A percentile compares a stretch with the other conserved stretches of the same genome.
phyloP scores from a whole-genome alignment of 495 filamentous ascomycete genomes.

The Podospora fimiseda region DNA sequence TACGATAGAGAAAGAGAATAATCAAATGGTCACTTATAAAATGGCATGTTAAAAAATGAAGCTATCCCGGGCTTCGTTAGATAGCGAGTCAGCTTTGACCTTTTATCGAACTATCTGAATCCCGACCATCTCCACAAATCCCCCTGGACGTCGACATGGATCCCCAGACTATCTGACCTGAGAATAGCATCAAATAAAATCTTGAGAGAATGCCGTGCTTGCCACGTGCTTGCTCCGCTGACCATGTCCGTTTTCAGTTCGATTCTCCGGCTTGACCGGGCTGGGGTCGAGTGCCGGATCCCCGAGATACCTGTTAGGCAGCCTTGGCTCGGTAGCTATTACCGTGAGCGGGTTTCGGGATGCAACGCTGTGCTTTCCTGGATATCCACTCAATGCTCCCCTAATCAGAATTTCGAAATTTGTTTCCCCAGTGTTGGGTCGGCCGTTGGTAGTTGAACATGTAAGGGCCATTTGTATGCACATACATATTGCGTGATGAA shows the following conservation, averaged over 20 bases:
- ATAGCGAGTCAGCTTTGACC: background rate
- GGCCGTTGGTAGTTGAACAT: too few relatives aligned
- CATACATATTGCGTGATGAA: background rate
- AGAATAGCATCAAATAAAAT: too few relatives aligned
- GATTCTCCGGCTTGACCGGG: background rate
- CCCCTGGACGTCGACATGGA: background rate
- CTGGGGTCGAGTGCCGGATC: background rate
- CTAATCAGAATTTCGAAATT: too few relatives aligned
- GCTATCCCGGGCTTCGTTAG: background rate
- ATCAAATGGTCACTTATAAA: background rate
- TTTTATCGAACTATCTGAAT: background rate
- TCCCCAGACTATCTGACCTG: too few relatives aligned
- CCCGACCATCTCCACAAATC: background rate
- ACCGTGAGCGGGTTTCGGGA: background rate
- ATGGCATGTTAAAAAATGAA: background rate
- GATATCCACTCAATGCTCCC: too few relatives aligned
- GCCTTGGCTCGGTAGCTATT: background rate
- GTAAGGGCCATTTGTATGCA: too few relatives aligned
- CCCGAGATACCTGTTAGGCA: background rate
- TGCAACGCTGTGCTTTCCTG: conserved; percentile 7
- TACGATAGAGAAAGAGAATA: too few relatives aligned
- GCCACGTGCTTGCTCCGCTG: background rate
- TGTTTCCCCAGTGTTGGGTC: too few relatives aligned
- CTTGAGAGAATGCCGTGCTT: background rate
- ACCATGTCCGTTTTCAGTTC: background rate